These are phyloP conservation scores for Mycena indigotica DNA, from an alignment of 768 basidiomycete genomes.

Conservation along the genomic window DNA sequence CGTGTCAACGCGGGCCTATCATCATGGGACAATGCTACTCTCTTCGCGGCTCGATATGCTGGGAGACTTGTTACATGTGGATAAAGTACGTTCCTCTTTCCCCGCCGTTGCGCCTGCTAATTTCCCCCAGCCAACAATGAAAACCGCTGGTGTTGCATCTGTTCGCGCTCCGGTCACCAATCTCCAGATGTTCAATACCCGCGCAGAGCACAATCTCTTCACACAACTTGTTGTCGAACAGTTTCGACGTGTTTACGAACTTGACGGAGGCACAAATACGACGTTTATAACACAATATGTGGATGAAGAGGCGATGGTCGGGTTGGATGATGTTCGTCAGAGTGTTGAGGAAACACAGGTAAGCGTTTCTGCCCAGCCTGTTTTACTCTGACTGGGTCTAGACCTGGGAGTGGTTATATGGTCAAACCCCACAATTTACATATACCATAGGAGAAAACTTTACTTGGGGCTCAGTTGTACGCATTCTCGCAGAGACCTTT, in stretches of 20 bases:
- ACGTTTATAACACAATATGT: neutral
- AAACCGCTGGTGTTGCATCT: constrained; percentile 85
- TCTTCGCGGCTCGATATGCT: constrained; percentile 74
- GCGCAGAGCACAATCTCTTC: constrained; percentile 70
- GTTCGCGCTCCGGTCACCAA: constrained; percentile 94
- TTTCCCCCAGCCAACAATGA: constrained; percentile 64
- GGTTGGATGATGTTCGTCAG: neutral
- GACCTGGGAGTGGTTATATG: constrained; percentile 94
- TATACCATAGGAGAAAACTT: constrained; percentile 54
- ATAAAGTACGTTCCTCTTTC: constrained; percentile 52
- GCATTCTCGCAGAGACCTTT: constrained; percentile 16
- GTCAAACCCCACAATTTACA: constrained; percentile 92
- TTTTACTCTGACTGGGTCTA: constrained; percentile 30
- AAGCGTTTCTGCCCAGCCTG: neutral
- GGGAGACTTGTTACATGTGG: constrained; percentile 66
- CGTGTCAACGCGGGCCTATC: constrained; percentile 86
- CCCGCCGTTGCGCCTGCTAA: neutral
- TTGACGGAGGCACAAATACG: constrained; percentile 21
- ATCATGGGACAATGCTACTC: constrained; percentile 98
- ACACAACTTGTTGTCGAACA: constrained; percentile 64
- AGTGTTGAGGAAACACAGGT: neutral
- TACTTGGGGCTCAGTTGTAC: constrained; percentile 53
- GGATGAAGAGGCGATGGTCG: neutral
- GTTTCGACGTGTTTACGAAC: constrained; percentile 62
- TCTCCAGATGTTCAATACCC: constrained; percentile 54